A percentile compares a stretch with the other conserved stretches of the same genome.
Evolutionary conservation across 2,329 filamentous ascomycete genomes (phyloP).

Genomic region (Xylariaceae sp.): DNA sequence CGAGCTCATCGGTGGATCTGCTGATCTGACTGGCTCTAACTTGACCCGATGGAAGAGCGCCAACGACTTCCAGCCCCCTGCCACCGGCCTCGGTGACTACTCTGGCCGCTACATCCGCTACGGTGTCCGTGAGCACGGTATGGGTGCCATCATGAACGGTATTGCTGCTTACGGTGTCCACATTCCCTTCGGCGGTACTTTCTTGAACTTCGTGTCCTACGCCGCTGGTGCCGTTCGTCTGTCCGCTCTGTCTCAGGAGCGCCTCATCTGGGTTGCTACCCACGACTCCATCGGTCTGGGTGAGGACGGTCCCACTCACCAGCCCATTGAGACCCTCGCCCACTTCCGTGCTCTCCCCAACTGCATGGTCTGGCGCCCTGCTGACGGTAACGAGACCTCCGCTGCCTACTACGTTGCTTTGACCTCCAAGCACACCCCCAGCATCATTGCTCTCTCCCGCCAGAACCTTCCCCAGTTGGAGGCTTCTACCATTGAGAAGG

Average conservation of each 20-base stretch:
- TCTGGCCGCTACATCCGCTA: conserved; percentile 87
- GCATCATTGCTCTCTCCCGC: conserved; percentile 88
- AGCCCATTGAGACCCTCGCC: conserved; percentile 96
- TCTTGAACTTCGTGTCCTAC: conserved; percentile 99
- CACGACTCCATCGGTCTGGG: conserved; percentile 99
- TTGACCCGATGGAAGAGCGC: conserved; percentile 97
- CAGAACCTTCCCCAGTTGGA: conserved; percentile 98
- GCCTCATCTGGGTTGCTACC: conserved; percentile 91
- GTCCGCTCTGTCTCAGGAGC: conserved; percentile 84
- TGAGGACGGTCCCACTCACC: conserved; percentile 97
- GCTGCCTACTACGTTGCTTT: conserved; percentile 95
- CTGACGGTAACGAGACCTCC: conserved; percentile 96
- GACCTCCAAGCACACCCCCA: conserved; percentile 83
- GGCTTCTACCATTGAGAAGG: conserved; percentile 83
- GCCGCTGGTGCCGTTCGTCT: conserved; percentile 92
- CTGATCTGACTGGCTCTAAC: conserved; percentile 97
- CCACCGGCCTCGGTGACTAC: conserved; percentile 81
- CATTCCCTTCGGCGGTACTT: conserved; percentile 90
- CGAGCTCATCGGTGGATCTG: conserved; percentile 91
- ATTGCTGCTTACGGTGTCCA: conserved; percentile 91
- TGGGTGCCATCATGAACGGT: conserved; percentile 93
- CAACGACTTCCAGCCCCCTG: conserved; percentile 92
- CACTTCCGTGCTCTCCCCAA: conserved; percentile 99
- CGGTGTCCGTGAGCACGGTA: conserved; percentile 86
- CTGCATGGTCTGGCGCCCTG: conserved; percentile 98